Conservation (phyloP, 1,284 basidiomycete species). For the Marasmius tenuissimus region DNA sequence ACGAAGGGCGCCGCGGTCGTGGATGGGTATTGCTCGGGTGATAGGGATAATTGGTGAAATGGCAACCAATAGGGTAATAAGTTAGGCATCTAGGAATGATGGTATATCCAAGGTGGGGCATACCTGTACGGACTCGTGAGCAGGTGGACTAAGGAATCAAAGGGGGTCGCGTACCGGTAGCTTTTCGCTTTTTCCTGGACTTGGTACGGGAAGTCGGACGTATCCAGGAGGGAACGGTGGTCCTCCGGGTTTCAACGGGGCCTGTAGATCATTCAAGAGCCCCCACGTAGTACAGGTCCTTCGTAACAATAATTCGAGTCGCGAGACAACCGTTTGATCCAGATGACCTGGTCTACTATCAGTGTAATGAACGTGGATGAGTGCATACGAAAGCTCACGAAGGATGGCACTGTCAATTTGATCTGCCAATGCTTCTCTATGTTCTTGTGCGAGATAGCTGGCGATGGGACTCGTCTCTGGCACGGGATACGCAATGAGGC, state of each 20-base stretch:
- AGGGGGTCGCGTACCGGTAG: neutral
- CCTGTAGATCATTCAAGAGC: neutral
- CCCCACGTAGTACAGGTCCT: neutral
- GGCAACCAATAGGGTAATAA: neutral
- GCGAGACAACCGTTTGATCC: slow-evolving; percentile 52
- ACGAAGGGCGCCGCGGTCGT: neutral
- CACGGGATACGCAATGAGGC: slow-evolving; percentile 73
- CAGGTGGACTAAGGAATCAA: neutral
- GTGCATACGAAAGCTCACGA: slow-evolving; percentile 44
- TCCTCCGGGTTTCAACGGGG: neutral
- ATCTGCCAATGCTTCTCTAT: slow-evolving; percentile 78
- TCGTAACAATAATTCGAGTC: slow-evolving; percentile 43
- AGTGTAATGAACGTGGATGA: slow-evolving; percentile 5
- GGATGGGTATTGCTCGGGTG: neutral
- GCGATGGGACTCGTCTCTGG: slow-evolving; percentile 71
- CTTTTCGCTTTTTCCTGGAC: neutral
- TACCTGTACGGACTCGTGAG: slow-evolving; percentile 1
- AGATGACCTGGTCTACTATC: slow-evolving; percentile 44
- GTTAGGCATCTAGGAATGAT: slow-evolving; percentile 5
- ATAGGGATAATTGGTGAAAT: neutral
- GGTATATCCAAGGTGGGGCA: slow-evolving; percentile 10
- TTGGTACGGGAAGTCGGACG: neutral
- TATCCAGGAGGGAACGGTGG: neutral
- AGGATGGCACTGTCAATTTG: slow-evolving; percentile 87
- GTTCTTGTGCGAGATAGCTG: slow-evolving; percentile 68